A percentile compares a stretch with the other conserved stretches of the same genome.
phyloP scores from a whole-genome alignment of 2,329 filamentous ascomycete genomes.

The Fusarium paranaense region DNA sequence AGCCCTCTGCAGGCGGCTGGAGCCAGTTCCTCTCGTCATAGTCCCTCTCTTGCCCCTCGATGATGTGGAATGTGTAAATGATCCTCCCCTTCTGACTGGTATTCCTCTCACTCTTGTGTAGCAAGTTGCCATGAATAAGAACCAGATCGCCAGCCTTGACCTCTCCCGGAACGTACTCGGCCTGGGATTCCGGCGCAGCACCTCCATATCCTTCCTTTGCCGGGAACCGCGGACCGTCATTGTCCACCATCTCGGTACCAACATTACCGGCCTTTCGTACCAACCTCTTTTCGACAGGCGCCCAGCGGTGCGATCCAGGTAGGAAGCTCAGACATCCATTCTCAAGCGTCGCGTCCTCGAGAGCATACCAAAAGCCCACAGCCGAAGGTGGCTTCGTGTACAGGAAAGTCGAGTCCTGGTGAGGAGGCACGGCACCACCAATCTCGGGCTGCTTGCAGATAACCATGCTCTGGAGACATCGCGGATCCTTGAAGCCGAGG shows the following conservation, averaged over 20 bases:
- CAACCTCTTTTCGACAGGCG: conserved; percentile 78
- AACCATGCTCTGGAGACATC: conserved; percentile 91
- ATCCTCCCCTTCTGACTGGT: conserved; percentile 86
- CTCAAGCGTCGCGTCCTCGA: conserved; percentile 87
- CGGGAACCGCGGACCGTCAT: conserved; percentile 74
- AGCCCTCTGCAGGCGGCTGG: conserved; percentile 83
- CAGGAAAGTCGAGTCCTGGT: conserved; percentile 93
- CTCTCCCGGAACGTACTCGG: conserved; percentile 79
- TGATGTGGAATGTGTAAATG: conserved; percentile 98
- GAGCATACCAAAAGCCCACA: conserved; percentile 96
- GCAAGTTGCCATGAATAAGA: conserved; percentile 92
- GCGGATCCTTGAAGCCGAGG: conserved; percentile 81
- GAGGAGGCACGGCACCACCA: conserved; percentile 88
- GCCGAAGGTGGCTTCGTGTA: conserved; percentile 91
- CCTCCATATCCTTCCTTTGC: conserved; percentile 61
- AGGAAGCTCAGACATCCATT: conserved; percentile 94
- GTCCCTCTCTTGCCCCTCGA: conserved; percentile 78
- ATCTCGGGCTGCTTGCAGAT: conserved; percentile 99
- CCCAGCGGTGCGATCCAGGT: conserved; percentile 82
- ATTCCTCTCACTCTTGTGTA: conserved; percentile 98
- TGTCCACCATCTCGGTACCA: conserved; percentile 79
- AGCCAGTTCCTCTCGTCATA: conserved; percentile 96
- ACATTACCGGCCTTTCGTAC: conserved; percentile 69
- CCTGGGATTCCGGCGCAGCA: conserved; percentile 52
- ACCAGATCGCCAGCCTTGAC: conserved; percentile 93